Evolutionary conservation across 2,329 filamentous ascomycete genomes (phyloP).

Genomic region (Cercospora sp.): DNA sequence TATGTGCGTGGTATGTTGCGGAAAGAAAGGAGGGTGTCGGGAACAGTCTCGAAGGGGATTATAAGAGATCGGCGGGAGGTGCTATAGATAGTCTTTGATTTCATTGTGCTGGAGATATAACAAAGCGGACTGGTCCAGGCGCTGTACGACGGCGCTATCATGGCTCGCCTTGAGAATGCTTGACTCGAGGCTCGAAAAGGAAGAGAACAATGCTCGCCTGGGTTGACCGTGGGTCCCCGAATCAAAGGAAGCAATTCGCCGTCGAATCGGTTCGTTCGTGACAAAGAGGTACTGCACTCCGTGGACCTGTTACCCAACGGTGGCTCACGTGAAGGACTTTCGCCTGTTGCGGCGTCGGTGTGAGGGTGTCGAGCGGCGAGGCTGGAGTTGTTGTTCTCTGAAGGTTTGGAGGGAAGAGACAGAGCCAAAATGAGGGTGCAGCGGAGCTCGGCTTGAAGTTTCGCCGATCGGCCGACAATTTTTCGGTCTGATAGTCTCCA

Average conservation of each 20-base stretch:
- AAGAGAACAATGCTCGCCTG: neutral
- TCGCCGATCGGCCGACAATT: slow-evolving; percentile 5
- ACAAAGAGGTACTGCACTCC: neutral
- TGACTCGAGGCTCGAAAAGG: neutral
- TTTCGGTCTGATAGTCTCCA: slow-evolving; percentile 1
- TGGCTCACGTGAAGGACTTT: neutral
- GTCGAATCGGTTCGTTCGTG: neutral
- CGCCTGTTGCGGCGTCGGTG: neutral
- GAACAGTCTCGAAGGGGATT: neutral
- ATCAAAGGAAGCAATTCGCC: neutral
- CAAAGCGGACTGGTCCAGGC: neutral
- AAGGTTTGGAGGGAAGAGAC: neutral
- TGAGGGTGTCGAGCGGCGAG: neutral
- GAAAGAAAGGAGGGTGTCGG: neutral
- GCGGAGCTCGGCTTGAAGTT: neutral
- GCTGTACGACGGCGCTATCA: neutral
- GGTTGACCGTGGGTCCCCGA: neutral
- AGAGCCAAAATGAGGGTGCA: neutral
- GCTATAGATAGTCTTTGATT: neutral
- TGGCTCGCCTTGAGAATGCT: neutral
- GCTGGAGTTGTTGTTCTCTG: neutral
- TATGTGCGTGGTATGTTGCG: neutral
- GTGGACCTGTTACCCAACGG: neutral
- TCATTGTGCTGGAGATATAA: neutral
- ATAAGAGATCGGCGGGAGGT: neutral